phyloP scores from a whole-genome alignment of 2,329 filamentous ascomycete species.

The Sporothrix schenckii region DNA sequence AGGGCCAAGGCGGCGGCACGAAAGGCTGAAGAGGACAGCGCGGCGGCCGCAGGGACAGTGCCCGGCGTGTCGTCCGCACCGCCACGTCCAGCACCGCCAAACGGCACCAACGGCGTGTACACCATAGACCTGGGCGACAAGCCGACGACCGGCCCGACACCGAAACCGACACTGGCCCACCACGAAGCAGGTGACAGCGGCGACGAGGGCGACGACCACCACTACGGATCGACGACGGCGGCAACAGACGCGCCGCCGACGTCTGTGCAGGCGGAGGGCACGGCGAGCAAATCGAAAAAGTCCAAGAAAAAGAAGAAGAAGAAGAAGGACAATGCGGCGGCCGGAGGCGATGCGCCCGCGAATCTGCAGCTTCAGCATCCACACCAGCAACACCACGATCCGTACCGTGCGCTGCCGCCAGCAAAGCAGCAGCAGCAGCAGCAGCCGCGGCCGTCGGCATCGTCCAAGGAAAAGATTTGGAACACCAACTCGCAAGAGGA shows the following conservation, averaged over 20 bases:
- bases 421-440: constrained; percentile 43
- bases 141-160: not conserved
- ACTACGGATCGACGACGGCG: constrained; percentile 23
- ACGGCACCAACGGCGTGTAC: constrained; percentile 21
- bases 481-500: constrained; percentile 94
- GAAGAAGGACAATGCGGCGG: constrained; percentile 28
- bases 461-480: constrained; percentile 88
- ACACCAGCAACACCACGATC: constrained; percentile 18
- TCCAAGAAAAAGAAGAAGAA: constrained; percentile 72
- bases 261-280: constrained; percentile 33
- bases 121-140: constrained; percentile 14
- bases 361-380: not conserved
- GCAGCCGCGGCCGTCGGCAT: constrained; percentile 34
- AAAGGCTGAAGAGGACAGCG: constrained; percentile 51
- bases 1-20: constrained; percentile 77
- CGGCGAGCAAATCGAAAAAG: constrained; percentile 57
- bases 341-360: not conserved
- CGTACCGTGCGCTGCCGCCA: constrained; percentile 36
- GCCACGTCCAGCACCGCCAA: constrained; percentile 34
- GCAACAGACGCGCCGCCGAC: constrained; percentile 41
- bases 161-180: constrained; percentile 41
- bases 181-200: constrained; percentile 61
- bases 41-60: not conserved
- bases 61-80: constrained; percentile 31
- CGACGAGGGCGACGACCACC: constrained; percentile 47